Percentiles rank a stretch among this genome's conserved stretches.
Conservation (phyloP, 139 green algal genomes). For the Micromonas pusilla region DNA sequence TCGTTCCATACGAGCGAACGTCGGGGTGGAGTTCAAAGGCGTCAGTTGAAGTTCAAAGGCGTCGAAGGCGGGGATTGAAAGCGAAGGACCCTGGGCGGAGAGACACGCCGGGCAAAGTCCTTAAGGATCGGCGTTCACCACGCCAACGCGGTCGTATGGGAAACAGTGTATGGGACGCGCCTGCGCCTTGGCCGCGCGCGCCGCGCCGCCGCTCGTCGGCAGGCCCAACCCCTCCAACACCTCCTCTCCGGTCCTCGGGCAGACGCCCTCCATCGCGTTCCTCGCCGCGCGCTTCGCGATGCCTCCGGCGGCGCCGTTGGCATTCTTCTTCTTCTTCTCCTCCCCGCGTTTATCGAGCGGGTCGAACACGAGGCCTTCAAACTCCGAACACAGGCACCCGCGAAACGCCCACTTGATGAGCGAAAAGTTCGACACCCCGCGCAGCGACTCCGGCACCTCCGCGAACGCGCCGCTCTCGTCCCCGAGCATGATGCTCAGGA, state of each 20-base stretch:
- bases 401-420: slow-evolving; percentile 1
- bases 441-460: slow-evolving; percentile 9
- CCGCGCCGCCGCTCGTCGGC: background rate
- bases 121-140: too few species aligned
- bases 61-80: too few species aligned
- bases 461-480: slow-evolving; percentile 22
- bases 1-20: too few species aligned
- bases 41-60: too few species aligned
- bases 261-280: background rate
- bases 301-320: background rate
- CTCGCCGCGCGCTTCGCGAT: background rate
- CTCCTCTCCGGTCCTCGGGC: background rate
- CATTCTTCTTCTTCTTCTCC: background rate
- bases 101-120: too few species aligned
- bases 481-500: slow-evolving; percentile 30
- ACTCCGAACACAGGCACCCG: slow-evolving; percentile 20
- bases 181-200: background rate
- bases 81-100: too few species aligned
- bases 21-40: too few species aligned
- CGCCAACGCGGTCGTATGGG: too few species aligned
- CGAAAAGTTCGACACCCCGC: background rate
- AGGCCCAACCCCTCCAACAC: slow-evolving; percentile 5
- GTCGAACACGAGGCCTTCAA: slow-evolving; percentile 18
- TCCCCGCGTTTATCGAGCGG: background rate
- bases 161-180: too few species aligned